Base-by-base conservation (phyloP, 192 early-diverging fungal species). In the Entomortierella parvispora region DNA sequence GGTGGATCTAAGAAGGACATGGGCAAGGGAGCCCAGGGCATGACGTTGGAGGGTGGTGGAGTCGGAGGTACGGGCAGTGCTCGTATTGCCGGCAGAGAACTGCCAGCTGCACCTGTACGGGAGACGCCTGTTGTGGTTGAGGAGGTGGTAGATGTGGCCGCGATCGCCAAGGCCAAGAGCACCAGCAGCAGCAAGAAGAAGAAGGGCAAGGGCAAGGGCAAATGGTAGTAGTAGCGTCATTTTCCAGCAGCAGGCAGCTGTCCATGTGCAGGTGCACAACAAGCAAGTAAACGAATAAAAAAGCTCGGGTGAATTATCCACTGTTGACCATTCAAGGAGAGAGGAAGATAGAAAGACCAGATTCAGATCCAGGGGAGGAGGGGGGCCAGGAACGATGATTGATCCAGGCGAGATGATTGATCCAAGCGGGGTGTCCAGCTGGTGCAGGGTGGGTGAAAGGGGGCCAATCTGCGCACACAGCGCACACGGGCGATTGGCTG, bases 31-130 rank as follows among this genome's bases (percentile, higher is more conserved):
- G 79, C 90, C 32, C 91, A 93, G 65, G 91, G 91, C 40, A 60
- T 80, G 50, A 82, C 84, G 11, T 65, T 91, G 31, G 82, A 78
- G 18, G 90, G 90, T 29, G 90, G 90, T 40, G 91, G 90, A 14
- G 86, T 90, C 47, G 90, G 90, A 58, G 79, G 83, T 10, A 92
- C 91, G n/a, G 91, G 91, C 22, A 90, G 88, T 72, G 91, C 91
- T 33, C 86, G 89, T 40, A 91, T 91, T 80, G 82, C 72, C 34
- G 86, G 87, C 43, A 50, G 65, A 52, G 80, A 82, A 28, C 61
- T 58, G 28, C 54, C 33, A 22, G 62, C 62, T 43, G 55, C 34
- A 4, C 47, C 66, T 34, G 64, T 28, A 5, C 33, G 61, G 45
- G 65, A 72, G 42, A 49, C 37, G 37, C 37, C 48, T 32, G 33